These are phyloP conservation scores for Coprinopsis strossmayeri DNA, from an alignment of 768 basidiomycete species.

Conservation along the genomic window DNA sequence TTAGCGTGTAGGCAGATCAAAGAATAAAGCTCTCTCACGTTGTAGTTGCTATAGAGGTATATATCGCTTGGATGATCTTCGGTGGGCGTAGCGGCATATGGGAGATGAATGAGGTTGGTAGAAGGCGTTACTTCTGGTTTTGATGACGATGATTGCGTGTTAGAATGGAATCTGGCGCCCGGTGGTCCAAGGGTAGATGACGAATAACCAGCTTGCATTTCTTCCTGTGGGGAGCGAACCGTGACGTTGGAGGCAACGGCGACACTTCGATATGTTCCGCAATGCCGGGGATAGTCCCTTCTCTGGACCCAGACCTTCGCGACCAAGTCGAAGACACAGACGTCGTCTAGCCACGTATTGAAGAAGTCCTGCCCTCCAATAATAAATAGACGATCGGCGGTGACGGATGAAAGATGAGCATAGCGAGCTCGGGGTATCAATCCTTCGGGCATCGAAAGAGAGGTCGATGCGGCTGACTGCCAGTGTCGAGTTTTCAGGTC, in stretches of 20 bases:
- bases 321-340: slow-evolving; percentile 81
- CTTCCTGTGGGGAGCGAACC: slow-evolving; percentile 66
- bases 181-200: slow-evolving; percentile 43
- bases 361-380: slow-evolving; percentile 94
- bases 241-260: slow-evolving; percentile 68
- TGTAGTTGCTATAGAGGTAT: slow-evolving; percentile 93
- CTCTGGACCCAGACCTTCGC: slow-evolving; percentile 71
- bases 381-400: slow-evolving; percentile 78
- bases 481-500: slow-evolving; percentile 67
- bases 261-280: slow-evolving; percentile 93
- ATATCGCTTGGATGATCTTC: slow-evolving; percentile 81
- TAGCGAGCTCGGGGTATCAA: slow-evolving; percentile 81
- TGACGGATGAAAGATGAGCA: slow-evolving; percentile 88
- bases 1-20: slow-evolving; percentile 7
- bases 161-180: slow-evolving; percentile 50
- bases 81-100: slow-evolving; percentile 67
- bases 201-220: slow-evolving; percentile 35
- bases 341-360: slow-evolving; percentile 91
- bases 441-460: slow-evolving; percentile 33
- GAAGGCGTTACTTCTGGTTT: slow-evolving; percentile 47
- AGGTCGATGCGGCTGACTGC: slow-evolving; percentile 45
- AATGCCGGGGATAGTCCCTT: slow-evolving; percentile 84
- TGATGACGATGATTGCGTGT: slow-evolving; percentile 31
- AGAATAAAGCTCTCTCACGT: slow-evolving; percentile 43
- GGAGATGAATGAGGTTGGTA: slow-evolving; percentile 61